phyloP scores from a whole-genome alignment of 345 rosid genomes.

The Aquilaria yunnanensis region DNA sequence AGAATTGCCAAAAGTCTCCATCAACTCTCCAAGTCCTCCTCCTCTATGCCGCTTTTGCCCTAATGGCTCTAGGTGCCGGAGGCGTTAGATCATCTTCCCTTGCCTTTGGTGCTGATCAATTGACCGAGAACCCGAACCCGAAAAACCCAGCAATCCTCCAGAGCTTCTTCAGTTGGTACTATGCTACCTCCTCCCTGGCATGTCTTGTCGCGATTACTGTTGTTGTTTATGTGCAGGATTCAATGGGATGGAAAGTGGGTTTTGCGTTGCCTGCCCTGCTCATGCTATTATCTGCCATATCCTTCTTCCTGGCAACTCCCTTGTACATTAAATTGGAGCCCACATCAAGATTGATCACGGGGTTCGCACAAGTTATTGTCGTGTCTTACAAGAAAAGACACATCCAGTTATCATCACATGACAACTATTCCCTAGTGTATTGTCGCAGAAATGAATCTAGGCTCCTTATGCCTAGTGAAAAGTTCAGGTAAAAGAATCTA shows the following conservation, averaged over 20 bases:
- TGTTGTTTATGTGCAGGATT: constrained; percentile 45
- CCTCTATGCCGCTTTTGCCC: constrained; percentile 29
- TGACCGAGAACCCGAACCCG: constrained; percentile 3
- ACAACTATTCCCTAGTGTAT: constrained; percentile 6
- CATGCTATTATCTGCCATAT: constrained; percentile 32
- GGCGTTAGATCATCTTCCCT: constrained; percentile 48
- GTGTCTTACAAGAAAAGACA: constrained; percentile 29
- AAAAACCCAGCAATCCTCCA: constrained; percentile 18
- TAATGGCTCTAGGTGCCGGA: constrained; percentile 55
- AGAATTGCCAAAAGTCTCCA: constrained; percentile 18
- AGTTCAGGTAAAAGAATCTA: constrained; percentile 25
- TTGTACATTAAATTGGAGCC: constrained; percentile 31
- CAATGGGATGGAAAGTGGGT: constrained; percentile 52
- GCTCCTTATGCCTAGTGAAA: constrained; percentile 29
- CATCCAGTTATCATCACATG: constrained; percentile 14
- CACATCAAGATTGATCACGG: constrained; percentile 28
- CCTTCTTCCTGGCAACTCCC: constrained; percentile 39
- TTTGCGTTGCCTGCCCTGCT: constrained; percentile 39
- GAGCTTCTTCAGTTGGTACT: constrained; percentile 52
- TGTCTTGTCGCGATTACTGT: constrained; percentile 29
- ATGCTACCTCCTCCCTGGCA: constrained; percentile 21
- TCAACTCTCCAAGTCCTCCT: constrained; percentile 21
- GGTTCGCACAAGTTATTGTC: constrained; percentile 41
- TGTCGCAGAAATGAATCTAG: constrained; percentile 11
- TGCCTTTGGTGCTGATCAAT: constrained; percentile 60